These are phyloP conservation scores for Crithidia bombi DNA, from an alignment of 208 protist genomes.

Conservation along the genomic window DNA sequence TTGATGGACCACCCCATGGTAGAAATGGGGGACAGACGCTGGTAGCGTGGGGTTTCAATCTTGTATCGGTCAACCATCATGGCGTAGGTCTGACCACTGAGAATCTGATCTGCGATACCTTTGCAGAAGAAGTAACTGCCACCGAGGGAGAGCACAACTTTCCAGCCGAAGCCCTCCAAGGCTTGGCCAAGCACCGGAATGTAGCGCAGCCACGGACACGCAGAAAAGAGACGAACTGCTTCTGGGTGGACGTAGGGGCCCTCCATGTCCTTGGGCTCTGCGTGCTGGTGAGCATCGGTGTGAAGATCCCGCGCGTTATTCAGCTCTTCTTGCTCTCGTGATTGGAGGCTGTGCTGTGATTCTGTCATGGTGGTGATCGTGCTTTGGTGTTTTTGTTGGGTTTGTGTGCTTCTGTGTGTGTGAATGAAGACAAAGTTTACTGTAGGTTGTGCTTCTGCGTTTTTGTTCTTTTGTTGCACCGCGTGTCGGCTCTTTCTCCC, in stretches of 20 bases:
- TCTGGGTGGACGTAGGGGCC: slow-evolving; percentile 40
- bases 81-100: slow-evolving; percentile 39
- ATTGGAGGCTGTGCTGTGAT: background rate
- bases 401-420: background rate
- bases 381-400: background rate
- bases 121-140: slow-evolving; percentile 58
- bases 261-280: slow-evolving; percentile 17
- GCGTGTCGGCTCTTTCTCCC: too few species aligned
- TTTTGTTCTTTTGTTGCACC: background rate
- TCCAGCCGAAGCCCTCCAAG: slow-evolving; percentile 48
- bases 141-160: slow-evolving; percentile 40
- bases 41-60: slow-evolving; percentile 41
- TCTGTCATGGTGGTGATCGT: background rate
- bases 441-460: background rate
- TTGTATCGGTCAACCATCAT: slow-evolving; percentile 59
- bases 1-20: slow-evolving; percentile 76
- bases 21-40: slow-evolving; percentile 51
- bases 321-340: background rate
- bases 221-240: slow-evolving; percentile 32
- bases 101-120: slow-evolving; percentile 58
- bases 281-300: background rate
- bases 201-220: slow-evolving; percentile 34
- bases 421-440: background rate
- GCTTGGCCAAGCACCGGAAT: slow-evolving; percentile 54
- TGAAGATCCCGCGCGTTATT: background rate